Conservation (phyloP, 371 early-diverging fungal species). For the Actinomucor elegans region DNA sequence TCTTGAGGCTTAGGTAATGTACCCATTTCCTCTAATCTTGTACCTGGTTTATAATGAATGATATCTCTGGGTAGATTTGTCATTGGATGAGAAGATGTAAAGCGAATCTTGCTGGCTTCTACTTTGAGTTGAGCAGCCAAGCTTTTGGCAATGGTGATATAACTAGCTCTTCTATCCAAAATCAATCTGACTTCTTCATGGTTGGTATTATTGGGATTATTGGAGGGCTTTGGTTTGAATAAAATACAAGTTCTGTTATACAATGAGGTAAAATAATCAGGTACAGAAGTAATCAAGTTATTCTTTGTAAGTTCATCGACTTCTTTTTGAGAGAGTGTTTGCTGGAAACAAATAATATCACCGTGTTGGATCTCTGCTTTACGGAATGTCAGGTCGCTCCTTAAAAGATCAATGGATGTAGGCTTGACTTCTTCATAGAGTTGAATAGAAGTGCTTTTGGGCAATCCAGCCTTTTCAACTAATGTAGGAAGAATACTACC, state of each 20-base stretch:
- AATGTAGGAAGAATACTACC: constrained; percentile 60
- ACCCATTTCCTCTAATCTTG: constrained; percentile 13
- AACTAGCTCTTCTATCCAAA: constrained; percentile 13
- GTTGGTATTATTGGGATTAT: not conserved
- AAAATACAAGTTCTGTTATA: constrained; percentile 61
- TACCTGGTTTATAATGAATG: constrained; percentile 17
- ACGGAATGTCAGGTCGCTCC: constrained; percentile 59
- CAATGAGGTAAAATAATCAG: constrained; percentile 70
- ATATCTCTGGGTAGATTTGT: constrained; percentile 22
- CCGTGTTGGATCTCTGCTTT: constrained; percentile 79
- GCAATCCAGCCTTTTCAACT: constrained; percentile 16
- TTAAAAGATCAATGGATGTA: constrained; percentile 69
- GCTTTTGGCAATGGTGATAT: constrained; percentile 3
- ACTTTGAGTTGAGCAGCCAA: constrained; percentile 18
- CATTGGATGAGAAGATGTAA: constrained; percentile 16
- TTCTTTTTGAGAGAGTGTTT: constrained; percentile 50
- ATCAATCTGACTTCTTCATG: constrained; percentile 16
- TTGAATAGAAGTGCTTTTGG: constrained; percentile 18
- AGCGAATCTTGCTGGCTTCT: constrained; percentile 17
- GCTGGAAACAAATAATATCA: constrained; percentile 86
- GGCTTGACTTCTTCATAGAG: constrained; percentile 76
- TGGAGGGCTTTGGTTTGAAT: constrained; percentile 60
- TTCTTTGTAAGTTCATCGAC: constrained; percentile 13
- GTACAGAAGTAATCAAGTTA: constrained; percentile 44
- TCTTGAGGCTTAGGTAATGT: constrained; percentile 8